Evolutionary conservation across 768 basidiomycete species (phyloP).

Genomic region (Lactarius sanguifluus): DNA sequence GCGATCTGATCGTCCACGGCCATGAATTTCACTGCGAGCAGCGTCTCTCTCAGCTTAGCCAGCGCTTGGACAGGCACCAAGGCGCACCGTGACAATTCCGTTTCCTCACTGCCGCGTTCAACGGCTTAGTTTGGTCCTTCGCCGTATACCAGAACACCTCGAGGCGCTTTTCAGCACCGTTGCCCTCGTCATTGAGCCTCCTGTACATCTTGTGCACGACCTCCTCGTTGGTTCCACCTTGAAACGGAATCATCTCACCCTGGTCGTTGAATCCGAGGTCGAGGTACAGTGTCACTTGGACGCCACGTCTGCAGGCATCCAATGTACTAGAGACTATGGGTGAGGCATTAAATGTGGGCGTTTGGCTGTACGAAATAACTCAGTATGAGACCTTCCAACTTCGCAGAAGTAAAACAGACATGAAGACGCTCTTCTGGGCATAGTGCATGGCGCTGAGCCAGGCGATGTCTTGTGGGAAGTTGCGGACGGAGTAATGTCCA

Average conservation of each 20-base stretch:
- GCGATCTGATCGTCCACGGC: constrained; percentile 62
- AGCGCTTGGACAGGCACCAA: not conserved
- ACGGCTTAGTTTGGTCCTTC: constrained; percentile 63
- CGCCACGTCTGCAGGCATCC: constrained; percentile 58
- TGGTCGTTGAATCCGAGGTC: constrained; percentile 59
- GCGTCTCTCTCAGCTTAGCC: constrained; percentile 8
- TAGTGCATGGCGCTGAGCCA: constrained; percentile 65
- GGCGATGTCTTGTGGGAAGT: constrained; percentile 61
- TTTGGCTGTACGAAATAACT: constrained; percentile 45
- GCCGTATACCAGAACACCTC: constrained; percentile 60
- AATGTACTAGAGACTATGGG: constrained; percentile 60
- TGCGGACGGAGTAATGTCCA: constrained; percentile 46
- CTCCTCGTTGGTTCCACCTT: constrained; percentile 72
- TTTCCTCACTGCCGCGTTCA: constrained; percentile 64
- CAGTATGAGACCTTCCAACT: not conserved
- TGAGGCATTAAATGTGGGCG: constrained; percentile 66
- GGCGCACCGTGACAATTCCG: constrained; percentile 63
- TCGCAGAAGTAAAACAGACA: constrained; percentile 39
- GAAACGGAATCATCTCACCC: constrained; percentile 54
- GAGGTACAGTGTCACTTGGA: constrained; percentile 60
- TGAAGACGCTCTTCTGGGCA: constrained; percentile 62
- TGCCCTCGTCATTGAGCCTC: constrained; percentile 44
- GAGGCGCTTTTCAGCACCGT: constrained; percentile 45
- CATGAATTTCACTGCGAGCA: constrained; percentile 57
- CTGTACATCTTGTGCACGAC: constrained; percentile 61